Conservation (phyloP, 345 rosid species). For the Eucalyptus victrix region DNA sequence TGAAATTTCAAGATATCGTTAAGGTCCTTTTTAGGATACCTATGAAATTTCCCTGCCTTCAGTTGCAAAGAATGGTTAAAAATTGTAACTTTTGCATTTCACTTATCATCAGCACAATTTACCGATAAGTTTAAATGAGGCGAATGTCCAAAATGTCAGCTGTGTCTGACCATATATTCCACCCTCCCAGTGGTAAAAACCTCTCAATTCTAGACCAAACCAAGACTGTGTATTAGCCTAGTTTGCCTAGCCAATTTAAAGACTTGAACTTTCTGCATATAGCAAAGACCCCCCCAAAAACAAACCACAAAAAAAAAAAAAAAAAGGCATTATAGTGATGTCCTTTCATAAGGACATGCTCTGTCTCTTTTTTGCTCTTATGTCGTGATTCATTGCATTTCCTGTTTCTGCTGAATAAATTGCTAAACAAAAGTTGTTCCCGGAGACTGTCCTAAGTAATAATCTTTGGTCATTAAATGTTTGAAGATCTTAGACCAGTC, state of each 20-base stretch:
- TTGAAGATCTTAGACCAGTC: background rate
- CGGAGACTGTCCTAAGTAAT: background rate
- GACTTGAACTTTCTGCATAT: background rate
- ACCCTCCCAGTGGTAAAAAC: background rate
- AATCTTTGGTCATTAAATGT: background rate
- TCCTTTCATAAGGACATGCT: background rate
- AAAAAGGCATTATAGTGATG: background rate
- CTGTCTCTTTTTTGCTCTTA: background rate
- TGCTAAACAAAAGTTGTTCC: background rate
- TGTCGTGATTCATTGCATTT: background rate
- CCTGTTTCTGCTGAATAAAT: background rate
- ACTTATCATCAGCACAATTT: background rate
- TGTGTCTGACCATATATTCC: background rate
- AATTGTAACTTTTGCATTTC: background rate
- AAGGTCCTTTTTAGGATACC: background rate
- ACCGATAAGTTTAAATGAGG: background rate
- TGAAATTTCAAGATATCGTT: background rate
- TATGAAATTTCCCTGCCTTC: background rate
- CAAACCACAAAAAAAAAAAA: background rate
- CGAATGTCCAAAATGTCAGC: background rate
- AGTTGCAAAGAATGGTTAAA: background rate
- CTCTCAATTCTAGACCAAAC: background rate
- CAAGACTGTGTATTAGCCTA: background rate
- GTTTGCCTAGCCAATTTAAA: background rate
- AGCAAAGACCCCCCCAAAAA: too few species aligned